Base-by-base conservation (phyloP, 1,284 basidiomycete species). In the Austropuccinia psidii region DNA sequence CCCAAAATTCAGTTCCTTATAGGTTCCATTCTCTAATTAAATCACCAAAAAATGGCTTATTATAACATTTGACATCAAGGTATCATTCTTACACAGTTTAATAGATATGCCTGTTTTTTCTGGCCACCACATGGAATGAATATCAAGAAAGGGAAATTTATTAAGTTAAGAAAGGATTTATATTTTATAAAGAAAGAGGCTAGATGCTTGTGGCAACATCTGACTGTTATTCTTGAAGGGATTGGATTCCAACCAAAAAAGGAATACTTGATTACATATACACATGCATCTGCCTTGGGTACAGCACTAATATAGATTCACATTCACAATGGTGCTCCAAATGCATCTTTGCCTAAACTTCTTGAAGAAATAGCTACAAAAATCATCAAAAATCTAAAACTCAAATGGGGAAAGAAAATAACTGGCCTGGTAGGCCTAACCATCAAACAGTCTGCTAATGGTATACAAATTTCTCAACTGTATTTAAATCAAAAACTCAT, bases 131-230 rank as follows among this genome's bases (percentile, higher is more conserved):
- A 50, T 19, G 47, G 47, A 4, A 8, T 6, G 5, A 5, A 5
- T 50, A 27, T 50, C 17, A 19, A 19, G 6, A 5, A 50, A 50
- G 47, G 47, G 5, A 7, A 6, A 6, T 19, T 50, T 17, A 19
- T 57, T 4, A 57, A 29, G 19, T 6, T 57, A 27, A 19, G 0
- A 2, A 64, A 64, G 13, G 61, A 35, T 15, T n/a, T 64, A 1
- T 64, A 64, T 31, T n/a, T 17, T 4, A 47, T 41, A 3, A 64
- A 64, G 24, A 35, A 64, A n/a, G 61, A n/a, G 0, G 61, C 39
- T 8, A 5, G 61, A 21, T 64, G 61, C 43, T 64, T 35, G 61
- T 64, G 61, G 61, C n/a, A 27, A 17, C 45, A 64, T 24, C 15
- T 64, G 6, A 3, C 21, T 6, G 6, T 7, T 1, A 41, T 27